These are phyloP conservation scores for Candida yuanshanica DNA, from an alignment of 805 yeast genomes.

Conservation along the genomic window DNA sequence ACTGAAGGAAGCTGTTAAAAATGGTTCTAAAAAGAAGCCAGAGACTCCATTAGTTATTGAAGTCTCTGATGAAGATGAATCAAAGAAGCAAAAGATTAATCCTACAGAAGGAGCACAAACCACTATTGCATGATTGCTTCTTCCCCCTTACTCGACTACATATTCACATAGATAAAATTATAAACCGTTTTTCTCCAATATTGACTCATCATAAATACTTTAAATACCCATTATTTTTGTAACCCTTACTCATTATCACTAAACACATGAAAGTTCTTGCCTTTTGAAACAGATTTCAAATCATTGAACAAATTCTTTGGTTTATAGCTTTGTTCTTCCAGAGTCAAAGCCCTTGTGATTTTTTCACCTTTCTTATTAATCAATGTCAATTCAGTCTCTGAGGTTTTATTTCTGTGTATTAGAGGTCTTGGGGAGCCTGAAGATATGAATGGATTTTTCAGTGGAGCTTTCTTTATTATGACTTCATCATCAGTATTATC, in stretches of 20 bases:
- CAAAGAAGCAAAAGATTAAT: background rate
- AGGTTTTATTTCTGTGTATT: constrained; percentile 9
- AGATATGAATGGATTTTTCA: constrained; percentile 21
- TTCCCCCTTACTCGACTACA: no score
- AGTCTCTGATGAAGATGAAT: constrained; percentile 1
- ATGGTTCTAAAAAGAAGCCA: constrained; percentile 7
- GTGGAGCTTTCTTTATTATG: constrained; percentile 9
- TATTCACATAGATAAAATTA: no score
- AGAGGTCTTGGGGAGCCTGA: background rate
- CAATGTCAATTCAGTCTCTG: constrained; percentile 23
- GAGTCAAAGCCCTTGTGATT: constrained; percentile 18
- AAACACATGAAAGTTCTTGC: constrained; percentile 1
- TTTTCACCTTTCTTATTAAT: constrained; percentile 31
- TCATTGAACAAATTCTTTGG: constrained; percentile 26
- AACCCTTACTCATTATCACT: background rate
- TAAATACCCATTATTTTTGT: background rate
- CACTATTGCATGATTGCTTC: no score
- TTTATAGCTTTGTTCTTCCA: constrained; percentile 21
- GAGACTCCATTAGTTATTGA: background rate
- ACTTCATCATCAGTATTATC: constrained; percentile 17
- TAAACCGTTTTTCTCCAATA: no score
- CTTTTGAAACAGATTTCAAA: constrained; percentile 1
- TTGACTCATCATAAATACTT: background rate
- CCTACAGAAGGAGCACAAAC: background rate
- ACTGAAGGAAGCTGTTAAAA: constrained; percentile 22